phyloP scores from a whole-genome alignment of 371 early-diverging fungal species.

The Smittium mucronatum region DNA sequence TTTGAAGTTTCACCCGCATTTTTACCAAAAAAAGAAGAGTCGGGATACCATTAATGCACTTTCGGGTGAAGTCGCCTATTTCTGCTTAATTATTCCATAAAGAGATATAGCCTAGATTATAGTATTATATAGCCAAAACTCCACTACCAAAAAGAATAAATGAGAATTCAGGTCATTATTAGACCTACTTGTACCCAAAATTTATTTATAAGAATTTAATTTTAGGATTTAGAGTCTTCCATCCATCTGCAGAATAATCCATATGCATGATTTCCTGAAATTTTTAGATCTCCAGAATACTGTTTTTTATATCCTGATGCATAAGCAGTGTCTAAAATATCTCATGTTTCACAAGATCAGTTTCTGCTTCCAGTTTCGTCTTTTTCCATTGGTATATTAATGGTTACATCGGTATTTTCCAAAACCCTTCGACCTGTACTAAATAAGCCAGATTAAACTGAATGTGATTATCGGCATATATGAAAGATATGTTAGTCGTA shows the following conservation, averaged over 20 bases:
- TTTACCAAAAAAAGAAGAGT: neutral
- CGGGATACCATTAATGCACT: neutral
- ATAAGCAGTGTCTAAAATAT: conserved; percentile 20
- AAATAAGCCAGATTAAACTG: conserved; percentile 24
- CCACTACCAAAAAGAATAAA: neutral
- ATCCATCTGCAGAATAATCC: conserved; percentile 23
- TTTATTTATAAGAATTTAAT: conserved; percentile 21
- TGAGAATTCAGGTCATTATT: conserved; percentile 19
- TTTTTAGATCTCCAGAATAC: conserved; percentile 26
- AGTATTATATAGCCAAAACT: conserved; percentile 4
- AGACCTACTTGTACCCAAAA: conserved; percentile 26
- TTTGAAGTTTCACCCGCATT: no score
- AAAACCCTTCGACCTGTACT: conserved; percentile 29
- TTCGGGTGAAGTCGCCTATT: neutral
- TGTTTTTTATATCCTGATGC: conserved; percentile 29
- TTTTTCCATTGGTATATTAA: conserved; percentile 34
- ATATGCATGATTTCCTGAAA: conserved; percentile 22
- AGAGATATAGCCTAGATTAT: neutral
- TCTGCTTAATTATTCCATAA: neutral
- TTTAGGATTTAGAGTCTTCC: conserved; percentile 23
- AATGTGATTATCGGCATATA: conserved; percentile 27
- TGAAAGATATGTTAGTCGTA: conserved; percentile 28
- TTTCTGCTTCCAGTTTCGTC: conserved; percentile 33
- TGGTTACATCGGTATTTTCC: conserved; percentile 35
- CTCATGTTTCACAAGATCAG: conserved; percentile 36